Evolutionary conservation across 2,329 filamentous ascomycete species (phyloP), one percentile per base, ranked within the genome.

Genomic region (Pseudocercospora macadamiae): DNA sequence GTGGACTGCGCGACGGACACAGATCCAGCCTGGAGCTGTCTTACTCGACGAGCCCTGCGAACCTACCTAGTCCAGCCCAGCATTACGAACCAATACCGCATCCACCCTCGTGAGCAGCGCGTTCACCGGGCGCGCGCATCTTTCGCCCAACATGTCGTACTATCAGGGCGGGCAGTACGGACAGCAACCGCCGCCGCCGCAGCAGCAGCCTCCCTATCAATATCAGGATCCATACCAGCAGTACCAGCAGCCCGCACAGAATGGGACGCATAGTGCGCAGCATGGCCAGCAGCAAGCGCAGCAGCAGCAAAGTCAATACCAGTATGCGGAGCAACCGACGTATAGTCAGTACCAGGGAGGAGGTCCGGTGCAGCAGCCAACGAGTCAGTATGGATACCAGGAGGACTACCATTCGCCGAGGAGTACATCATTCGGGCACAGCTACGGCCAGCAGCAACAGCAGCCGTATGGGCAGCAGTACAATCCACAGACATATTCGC

Each of bases 401-500:
- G 60, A 65, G n/a, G 58, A 59, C 32, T 61, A 64, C 32, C 59
- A 64, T 32, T 60, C 64, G 52, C 57, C 62, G 26, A 44, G 63
- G 42, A 62, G 55, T 54, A 63, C 61, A 25, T 65, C 60, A 4
- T 60, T 62, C 51, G 57, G 39, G 10, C 39, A 32, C 10, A 37
- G 51, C 45, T 89, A 85, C 72, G 79, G 77, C 45, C 74, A 80
- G 25, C 74, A 77, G 10, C 73, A 76, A 16, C 73, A 76, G 10
- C 73, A 76, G 16, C 73, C 76, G 21, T 77, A 79, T 56, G 76
- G 79, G 48, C 77, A 78, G 53, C 76, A 74, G 23, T 93, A 93
- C 75, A 93, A 93, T 70, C 89, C 90, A 1, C 83, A 89, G 71
- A 79, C 81, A 34, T 93, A 82, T 47, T 45, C 60, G n/a, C 61